Evolutionary conservation across 352 stramenopile species (phyloP).

Genomic region (Phytopythium vexans): DNA sequence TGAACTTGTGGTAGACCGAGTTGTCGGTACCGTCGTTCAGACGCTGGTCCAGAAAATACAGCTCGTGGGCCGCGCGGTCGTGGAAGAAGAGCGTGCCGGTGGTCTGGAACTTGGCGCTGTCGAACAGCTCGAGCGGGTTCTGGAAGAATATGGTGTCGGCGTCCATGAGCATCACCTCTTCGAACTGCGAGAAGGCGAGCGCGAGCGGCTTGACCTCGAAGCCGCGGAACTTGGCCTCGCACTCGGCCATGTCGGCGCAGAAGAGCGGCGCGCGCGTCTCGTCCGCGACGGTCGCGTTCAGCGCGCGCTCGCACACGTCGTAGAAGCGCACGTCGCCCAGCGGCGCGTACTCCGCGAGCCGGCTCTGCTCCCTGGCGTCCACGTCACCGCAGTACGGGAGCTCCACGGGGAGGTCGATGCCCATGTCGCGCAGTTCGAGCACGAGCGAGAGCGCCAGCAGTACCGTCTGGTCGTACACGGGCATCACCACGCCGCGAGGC

Average conservation of each 20-base stretch:
- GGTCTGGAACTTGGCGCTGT: constrained; percentile 32
- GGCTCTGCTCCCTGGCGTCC: neutral
- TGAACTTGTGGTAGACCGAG: constrained; percentile 30
- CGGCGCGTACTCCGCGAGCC: constrained; percentile 9
- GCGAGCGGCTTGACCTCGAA: constrained; percentile 55
- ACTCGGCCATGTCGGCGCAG: constrained; percentile 30
- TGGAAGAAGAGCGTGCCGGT: constrained; percentile 62
- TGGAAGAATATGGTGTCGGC: constrained; percentile 51
- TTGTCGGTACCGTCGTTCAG: constrained; percentile 15
- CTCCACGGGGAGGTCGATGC: constrained; percentile 22
- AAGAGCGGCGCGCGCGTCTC: no score
- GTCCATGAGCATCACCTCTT: constrained; percentile 64
- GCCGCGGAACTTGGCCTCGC: constrained; percentile 33
- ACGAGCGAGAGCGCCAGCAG: constrained; percentile 23
- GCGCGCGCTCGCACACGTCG: constrained; percentile 20
- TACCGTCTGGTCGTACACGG: constrained; percentile 26
- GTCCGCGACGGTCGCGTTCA: constrained; percentile 3
- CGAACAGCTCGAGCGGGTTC: constrained; percentile 39
- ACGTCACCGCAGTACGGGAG: constrained; percentile 39
- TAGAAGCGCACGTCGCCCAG: constrained; percentile 19
- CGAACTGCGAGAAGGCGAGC: constrained; percentile 47
- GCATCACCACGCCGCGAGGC: constrained; percentile 21
- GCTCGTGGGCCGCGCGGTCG: constrained; percentile 38
- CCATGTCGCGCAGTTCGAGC: constrained; percentile 21
- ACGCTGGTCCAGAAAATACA: constrained; percentile 23